Percentiles rank a stretch among this genome's conserved stretches.
phyloP scores from a whole-genome alignment of 2,329 filamentous ascomycete genomes.

The Coniochaeta ligniaria region DNA sequence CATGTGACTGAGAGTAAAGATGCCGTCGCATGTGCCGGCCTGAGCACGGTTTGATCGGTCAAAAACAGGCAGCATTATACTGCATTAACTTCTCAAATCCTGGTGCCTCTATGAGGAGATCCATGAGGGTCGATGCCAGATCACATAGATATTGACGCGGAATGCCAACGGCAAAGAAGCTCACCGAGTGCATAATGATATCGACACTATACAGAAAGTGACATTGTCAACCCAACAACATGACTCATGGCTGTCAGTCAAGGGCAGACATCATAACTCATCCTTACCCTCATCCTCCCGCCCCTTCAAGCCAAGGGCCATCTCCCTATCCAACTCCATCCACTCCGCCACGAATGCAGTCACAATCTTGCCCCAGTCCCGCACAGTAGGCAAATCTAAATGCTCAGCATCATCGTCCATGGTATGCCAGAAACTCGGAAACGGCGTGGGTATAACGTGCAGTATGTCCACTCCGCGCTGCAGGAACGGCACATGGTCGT shows the following conservation, averaged over 20 bases:
- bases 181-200: neutral
- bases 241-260: neutral
- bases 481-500: conserved; percentile 93
- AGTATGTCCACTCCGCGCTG: conserved; percentile 76
- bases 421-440: conserved; percentile 81
- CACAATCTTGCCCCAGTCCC: conserved; percentile 82
- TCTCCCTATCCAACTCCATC: conserved; percentile 60
- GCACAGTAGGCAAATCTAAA: conserved; percentile 69
- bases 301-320: conserved; percentile 1
- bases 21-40: no score
- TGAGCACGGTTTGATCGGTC: no score
- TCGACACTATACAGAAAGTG: neutral
- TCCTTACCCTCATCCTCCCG: conserved; percentile 7
- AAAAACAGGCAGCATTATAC: no score
- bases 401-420: conserved; percentile 78
- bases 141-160: neutral
- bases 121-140: no score
- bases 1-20: no score
- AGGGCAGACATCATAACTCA: conserved; percentile 8
- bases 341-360: conserved; percentile 85
- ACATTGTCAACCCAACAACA: neutral
- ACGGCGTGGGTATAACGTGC: conserved; percentile 80
- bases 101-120: no score
- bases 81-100: no score
- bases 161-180: neutral